Conservation (phyloP, 192 early-diverging fungal species). For the Radiomyces spectabilis region DNA sequence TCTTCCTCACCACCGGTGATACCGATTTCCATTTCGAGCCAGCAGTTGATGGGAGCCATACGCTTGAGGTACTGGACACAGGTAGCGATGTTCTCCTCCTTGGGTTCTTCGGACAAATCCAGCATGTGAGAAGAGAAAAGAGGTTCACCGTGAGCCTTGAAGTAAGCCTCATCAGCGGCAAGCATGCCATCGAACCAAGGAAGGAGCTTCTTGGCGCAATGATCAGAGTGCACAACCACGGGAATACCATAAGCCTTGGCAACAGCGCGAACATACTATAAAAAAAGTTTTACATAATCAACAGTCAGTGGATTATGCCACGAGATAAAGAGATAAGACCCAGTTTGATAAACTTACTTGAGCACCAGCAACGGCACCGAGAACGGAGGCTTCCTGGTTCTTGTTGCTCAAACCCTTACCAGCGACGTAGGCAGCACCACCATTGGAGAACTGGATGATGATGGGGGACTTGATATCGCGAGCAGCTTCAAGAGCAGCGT, state of each 20-base stretch:
- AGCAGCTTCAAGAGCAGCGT: slow-evolving; percentile 88
- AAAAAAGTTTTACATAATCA: slow-evolving; percentile 6
- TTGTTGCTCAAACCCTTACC: slow-evolving; percentile 90
- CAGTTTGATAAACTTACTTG: slow-evolving; percentile 53
- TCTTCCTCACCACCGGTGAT: slow-evolving; percentile 98
- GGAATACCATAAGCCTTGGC: slow-evolving; percentile 31
- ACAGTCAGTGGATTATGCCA: slow-evolving; percentile 2
- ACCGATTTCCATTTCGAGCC: slow-evolving; percentile 98
- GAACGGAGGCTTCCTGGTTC: slow-evolving; percentile 81
- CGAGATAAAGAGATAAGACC: background rate
- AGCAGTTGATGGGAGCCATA: slow-evolving; percentile 79
- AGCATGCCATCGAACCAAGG: slow-evolving; percentile 98
- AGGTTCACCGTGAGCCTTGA: slow-evolving; percentile 85
- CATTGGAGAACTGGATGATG: slow-evolving; percentile 94
- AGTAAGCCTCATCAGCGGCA: slow-evolving; percentile 88
- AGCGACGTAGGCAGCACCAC: slow-evolving; percentile 86
- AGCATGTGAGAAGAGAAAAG: slow-evolving; percentile 97
- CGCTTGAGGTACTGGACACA: slow-evolving; percentile 89
- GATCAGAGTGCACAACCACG: slow-evolving; percentile 84
- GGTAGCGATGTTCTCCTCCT: slow-evolving; percentile 89
- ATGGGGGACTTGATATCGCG: slow-evolving; percentile 87
- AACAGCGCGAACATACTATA: slow-evolving; percentile 22
- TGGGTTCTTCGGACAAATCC: slow-evolving; percentile 90
- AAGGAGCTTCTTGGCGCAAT: slow-evolving; percentile 95
- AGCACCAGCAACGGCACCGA: slow-evolving; percentile 87